Conservation (phyloP, 441 rosid species). For the Corymbia citriodora region DNA sequence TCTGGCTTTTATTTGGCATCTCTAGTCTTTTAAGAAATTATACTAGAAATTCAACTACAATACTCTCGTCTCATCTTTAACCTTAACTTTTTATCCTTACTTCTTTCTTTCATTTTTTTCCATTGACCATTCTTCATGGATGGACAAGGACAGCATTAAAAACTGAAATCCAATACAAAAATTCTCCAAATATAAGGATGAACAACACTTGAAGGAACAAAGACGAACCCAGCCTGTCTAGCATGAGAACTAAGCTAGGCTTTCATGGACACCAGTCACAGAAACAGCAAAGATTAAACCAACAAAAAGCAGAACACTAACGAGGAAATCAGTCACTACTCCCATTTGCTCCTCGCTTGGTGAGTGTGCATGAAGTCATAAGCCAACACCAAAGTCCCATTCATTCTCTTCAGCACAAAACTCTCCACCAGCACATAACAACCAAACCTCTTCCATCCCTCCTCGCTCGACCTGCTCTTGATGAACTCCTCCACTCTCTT, state of each 20-base stretch:
- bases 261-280: background rate
- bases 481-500: conserved; percentile 29
- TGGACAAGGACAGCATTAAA: too few relatives aligned
- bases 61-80: too few relatives aligned
- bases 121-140: too few relatives aligned
- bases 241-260: background rate
- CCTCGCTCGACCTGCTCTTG: background rate
- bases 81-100: too few relatives aligned
- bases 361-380: conserved; percentile 35
- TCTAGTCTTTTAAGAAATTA: too few relatives aligned
- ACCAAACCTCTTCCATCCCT: conserved; percentile 40
- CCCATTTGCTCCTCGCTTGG: conserved; percentile 38
- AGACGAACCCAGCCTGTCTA: background rate
- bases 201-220: background rate
- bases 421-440: conserved; percentile 54
- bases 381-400: conserved; percentile 34
- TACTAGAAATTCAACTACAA: too few relatives aligned
- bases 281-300: background rate
- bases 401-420: conserved; percentile 45
- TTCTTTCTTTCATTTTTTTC: too few relatives aligned
- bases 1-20: too few relatives aligned
- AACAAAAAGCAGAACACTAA: background rate
- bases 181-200: background rate
- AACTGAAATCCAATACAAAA: background rate
- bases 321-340: conserved; percentile 20